Evolutionary conservation across 805 yeast species (phyloP), one percentile per base, ranked within the genome.

Genomic region (Sungouiella thailandica): DNA sequence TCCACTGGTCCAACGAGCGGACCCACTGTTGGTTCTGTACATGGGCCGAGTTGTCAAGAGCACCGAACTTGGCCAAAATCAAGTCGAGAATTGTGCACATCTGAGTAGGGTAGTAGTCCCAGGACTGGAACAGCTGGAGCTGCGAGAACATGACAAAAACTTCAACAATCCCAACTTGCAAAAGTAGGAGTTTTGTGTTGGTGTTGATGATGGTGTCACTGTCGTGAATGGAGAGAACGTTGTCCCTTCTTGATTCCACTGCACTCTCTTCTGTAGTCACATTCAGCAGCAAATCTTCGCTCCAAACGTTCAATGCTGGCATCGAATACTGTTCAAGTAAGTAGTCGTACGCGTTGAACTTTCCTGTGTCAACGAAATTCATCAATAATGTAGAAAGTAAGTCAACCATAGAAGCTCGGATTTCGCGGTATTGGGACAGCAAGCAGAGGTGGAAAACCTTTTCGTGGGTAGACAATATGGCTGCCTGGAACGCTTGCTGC

Each of bases 361-460:
- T 62, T 0, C 66, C 69, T 0, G 70, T 62, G 1, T 60, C 60
- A 7, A 67, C 59, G 29, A 65, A 62, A 32, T 57, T 63, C 19
- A 57, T 47, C 20, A 66, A 49, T 25, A 66, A 34, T 32, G 53
- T 42, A 2, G 69, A 57, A 24, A 67, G 38, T 12, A 60, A 39
- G 32, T 65, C 70, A 1, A 60, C 60, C 17, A 57, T 50, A 6
- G 70, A 63, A 8, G 58, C 47, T 23, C 72, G 47, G 6, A 67
- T 47, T 35, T 64, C 72, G 28, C 56, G 46, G 7, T 54, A 50
- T 25, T 39, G 57, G 25, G 63, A 57, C 2, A 60, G 41, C 25
- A 67, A 53, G 2, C 65, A 62, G 31, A 47, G 52, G 2, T 45
- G 28, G 19, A 65, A 30, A 1, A 45, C 30, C 25, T 62, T 63